Conservation (phyloP, 2,329 filamentous ascomycete species). For the Colletotrichum zoysiae region DNA sequence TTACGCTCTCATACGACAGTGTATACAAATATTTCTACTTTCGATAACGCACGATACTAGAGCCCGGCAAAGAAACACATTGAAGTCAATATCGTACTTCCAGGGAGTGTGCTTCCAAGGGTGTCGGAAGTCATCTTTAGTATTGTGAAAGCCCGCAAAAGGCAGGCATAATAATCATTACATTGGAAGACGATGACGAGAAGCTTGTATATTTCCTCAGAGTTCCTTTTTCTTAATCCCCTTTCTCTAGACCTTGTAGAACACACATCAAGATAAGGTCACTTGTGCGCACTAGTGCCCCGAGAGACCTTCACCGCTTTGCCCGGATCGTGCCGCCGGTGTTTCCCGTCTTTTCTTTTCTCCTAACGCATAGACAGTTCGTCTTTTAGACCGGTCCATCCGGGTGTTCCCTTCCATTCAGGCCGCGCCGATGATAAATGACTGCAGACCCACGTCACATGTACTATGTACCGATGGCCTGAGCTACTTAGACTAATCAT, state of each 20-base stretch:
- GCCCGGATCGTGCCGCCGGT: neutral
- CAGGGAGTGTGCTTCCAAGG: too few species aligned
- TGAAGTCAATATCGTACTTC: neutral
- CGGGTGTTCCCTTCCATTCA: too few species aligned
- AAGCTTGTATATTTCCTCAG: neutral
- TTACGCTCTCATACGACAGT: neutral
- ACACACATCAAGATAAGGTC: constrained; percentile 8
- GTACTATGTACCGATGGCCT: neutral
- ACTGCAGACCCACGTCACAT: neutral
- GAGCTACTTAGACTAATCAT: neutral
- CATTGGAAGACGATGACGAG: neutral
- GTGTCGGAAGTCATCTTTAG: neutral
- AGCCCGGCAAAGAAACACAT: neutral
- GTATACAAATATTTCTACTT: too few species aligned
- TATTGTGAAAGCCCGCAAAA: neutral
- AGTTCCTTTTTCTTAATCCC: neutral
- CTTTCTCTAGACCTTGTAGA: neutral
- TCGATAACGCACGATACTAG: neutral
- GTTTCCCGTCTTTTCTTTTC: neutral
- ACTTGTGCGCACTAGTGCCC: neutral
- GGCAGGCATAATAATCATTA: neutral
- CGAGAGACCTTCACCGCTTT: neutral
- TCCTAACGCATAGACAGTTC: neutral
- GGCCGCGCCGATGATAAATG: neutral
- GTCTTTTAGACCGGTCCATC: neutral